These are phyloP conservation scores for Cardamine occulta DNA, from an alignment of 345 rosid species.

Conservation along the genomic window DNA sequence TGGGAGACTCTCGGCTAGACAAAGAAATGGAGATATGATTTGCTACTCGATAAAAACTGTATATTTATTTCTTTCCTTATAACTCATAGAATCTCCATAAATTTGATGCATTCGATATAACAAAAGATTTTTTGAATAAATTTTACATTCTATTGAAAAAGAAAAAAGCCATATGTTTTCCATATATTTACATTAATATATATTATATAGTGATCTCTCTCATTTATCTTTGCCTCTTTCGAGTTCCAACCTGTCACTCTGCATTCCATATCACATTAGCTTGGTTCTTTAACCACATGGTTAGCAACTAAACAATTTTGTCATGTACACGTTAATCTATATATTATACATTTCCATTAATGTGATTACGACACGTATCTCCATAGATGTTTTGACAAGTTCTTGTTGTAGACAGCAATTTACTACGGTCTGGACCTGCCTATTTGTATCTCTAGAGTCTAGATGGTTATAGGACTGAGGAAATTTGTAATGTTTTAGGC, in stretches of 20 bases:
- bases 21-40: too few relatives aligned
- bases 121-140: too few relatives aligned
- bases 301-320: constrained; percentile 39
- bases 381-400: constrained; percentile 20
- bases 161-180: constrained; percentile 38
- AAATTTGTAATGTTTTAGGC: constrained; percentile 18
- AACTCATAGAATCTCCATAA: too few relatives aligned
- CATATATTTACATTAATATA: constrained; percentile 23
- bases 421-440: too few relatives aligned
- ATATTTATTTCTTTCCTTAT: too few relatives aligned
- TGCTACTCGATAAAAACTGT: too few relatives aligned
- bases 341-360: constrained; percentile 17
- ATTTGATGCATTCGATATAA: too few relatives aligned
- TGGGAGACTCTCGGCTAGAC: too few relatives aligned
- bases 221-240: constrained; percentile 31
- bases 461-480: not conserved
- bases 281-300: constrained; percentile 35
- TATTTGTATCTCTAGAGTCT: not conserved
- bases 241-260: constrained; percentile 41
- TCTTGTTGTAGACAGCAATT: too few relatives aligned
- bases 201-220: constrained; percentile 1
- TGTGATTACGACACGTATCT: constrained; percentile 10
- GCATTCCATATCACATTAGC: constrained; percentile 17
- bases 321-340: constrained; percentile 32
- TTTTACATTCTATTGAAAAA: too few relatives aligned